A percentile compares a stretch with the other conserved stretches of the same genome.
These are phyloP conservation scores for Yamadazyma triangularis DNA, from an alignment of 1,139 yeast species.

Conservation along the genomic window DNA sequence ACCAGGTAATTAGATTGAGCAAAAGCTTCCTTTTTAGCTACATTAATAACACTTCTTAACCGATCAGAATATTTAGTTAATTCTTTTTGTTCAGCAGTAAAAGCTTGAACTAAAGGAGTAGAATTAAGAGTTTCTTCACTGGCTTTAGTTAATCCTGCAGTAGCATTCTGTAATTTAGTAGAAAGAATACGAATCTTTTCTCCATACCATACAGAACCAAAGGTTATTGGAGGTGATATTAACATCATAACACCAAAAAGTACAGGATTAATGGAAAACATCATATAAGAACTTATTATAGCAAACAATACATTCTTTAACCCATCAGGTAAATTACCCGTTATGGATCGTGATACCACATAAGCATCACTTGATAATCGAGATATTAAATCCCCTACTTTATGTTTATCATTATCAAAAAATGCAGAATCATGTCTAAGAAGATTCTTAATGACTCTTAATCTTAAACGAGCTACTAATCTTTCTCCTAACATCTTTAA, in stretches of 20 bases:
- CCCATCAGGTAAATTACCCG: conserved; percentile 45
- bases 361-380: conserved; percentile 53
- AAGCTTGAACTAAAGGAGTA: conserved; percentile 42
- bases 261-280: conserved; percentile 42
- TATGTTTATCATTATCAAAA: conserved; percentile 49
- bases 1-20: conserved; percentile 47
- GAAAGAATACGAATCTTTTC: conserved; percentile 42
- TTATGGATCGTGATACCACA: conserved; percentile 44
- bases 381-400: conserved; percentile 53
- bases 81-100: conserved; percentile 44
- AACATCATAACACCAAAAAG: conserved; percentile 47
- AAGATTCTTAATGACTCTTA: conserved; percentile 45
- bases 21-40: conserved; percentile 43
- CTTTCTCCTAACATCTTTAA: conserved; percentile 41
- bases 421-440: conserved; percentile 49
- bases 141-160: conserved; percentile 45
- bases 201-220: conserved; percentile 49
- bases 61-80: conserved; percentile 36
- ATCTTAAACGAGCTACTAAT: conserved; percentile 44
- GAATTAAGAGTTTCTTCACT: conserved; percentile 45
- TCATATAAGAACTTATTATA: conserved; percentile 43
- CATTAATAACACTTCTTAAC: conserved; percentile 37
- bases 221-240: conserved; percentile 50
- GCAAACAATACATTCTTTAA: conserved; percentile 45
- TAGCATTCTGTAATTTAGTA: conserved; percentile 42